Conservation (phyloP, 106 monocot species). For the Dioscorea zingiberensis region DNA sequence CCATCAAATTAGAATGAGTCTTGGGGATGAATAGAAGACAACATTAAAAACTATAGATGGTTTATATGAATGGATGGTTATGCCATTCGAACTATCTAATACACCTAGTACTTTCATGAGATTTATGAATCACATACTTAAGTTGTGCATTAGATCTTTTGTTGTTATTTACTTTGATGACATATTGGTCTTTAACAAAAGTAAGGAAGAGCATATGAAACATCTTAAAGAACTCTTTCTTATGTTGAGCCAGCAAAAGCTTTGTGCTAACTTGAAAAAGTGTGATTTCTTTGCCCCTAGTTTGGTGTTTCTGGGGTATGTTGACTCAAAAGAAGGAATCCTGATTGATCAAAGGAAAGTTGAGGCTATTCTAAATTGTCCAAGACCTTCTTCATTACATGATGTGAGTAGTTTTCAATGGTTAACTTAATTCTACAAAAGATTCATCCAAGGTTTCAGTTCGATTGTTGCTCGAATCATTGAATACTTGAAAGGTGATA, state of each 20-base stretch:
- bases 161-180: not conserved
- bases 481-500: no score
- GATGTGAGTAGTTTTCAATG: no score
- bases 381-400: no score
- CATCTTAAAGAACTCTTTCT: not conserved
- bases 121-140: not conserved
- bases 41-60: slow-evolving; percentile 3
- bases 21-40: slow-evolving; percentile 9
- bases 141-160: not conserved
- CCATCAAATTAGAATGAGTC: slow-evolving; percentile 7
- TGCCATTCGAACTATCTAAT: slow-evolving; percentile 8
- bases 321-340: not conserved
- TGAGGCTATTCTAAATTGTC: not conserved
- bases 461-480: no score
- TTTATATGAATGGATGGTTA: slow-evolving; percentile 2
- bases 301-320: not conserved
- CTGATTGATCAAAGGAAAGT: not conserved
- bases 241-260: not conserved
- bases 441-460: no score
- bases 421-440: no score
- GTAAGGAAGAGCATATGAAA: not conserved
- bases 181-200: not conserved
- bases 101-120: slow-evolving; percentile 4
- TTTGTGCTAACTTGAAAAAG: not conserved
- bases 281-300: not conserved